Evolutionary conservation across 1,284 basidiomycete genomes (phyloP).

Genomic region (Hortiboletus rubellus): DNA sequence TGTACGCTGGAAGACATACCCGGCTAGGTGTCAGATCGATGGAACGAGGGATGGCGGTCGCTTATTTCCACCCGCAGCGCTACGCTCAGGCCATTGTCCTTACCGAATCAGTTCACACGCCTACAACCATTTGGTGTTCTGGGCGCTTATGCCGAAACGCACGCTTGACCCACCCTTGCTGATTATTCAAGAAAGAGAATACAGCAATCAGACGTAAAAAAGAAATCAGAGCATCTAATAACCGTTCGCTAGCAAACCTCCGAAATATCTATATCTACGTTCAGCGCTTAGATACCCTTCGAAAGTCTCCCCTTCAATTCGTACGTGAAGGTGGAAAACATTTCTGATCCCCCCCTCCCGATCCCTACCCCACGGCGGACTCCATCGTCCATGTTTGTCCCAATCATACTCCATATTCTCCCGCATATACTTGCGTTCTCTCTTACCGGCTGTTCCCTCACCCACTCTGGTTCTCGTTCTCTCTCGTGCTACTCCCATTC

Average conservation of each 20-base stretch:
- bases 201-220: too few relatives aligned
- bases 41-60: too few relatives aligned
- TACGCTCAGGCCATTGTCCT: background rate
- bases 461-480: background rate
- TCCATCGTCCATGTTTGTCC: conserved; percentile 17
- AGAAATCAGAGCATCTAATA: too few relatives aligned
- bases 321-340: conserved; percentile 17
- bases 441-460: background rate
- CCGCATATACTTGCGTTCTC: conserved; percentile 15
- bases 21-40: background rate
- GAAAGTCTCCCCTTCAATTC: background rate
- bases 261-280: too few relatives aligned
- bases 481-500: conserved; percentile 8
- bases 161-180: background rate
- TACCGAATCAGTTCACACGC: background rate
- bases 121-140: background rate
- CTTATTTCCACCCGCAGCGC: background rate
- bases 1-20: background rate
- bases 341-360: conserved; percentile 16
- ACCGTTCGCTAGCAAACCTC: too few relatives aligned
- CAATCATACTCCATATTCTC: conserved; percentile 18
- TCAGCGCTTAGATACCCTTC: too few relatives aligned
- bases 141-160: background rate
- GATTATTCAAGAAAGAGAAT: too few relatives aligned
- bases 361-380: conserved; percentile 8